Evolutionary conservation across 768 basidiomycete genomes (phyloP), one percentile per base, ranked within the genome.

Genomic region (Pleurotus salmoneostramineus): DNA sequence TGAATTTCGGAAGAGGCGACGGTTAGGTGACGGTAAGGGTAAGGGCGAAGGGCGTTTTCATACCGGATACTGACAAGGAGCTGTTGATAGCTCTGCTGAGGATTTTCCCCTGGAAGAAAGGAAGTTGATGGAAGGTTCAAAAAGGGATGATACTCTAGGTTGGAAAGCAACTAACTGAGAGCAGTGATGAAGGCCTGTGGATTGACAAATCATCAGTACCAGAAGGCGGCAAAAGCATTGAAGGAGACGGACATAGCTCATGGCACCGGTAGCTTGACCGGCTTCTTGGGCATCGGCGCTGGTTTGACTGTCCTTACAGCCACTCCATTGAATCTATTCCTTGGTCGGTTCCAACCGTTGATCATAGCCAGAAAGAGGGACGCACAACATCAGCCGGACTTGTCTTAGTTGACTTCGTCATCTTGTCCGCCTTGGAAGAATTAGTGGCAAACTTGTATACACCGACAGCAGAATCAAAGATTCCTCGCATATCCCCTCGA

Each of bases 361-460:
- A n/a, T 4, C 42, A 31, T 33, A 27, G 14, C 58, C 44, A 27
- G 35, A 36, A 45, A 34, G 17, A 36, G 45, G 10, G 47, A 78
- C 89, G 60, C 66, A 93, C 92, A 12, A 88, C 91, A 69, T 98
- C 96, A 17, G 94, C 95, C 6, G 85, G 79, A 62, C 90, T 89
- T 1, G 91, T 85, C 70, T 82, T 87, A 3, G 88, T 88, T 10
- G 76, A 78, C 60, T 74, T 85, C 0, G 87, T 69, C 56, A 77
- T 73, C 59, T 85, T 74, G 5, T 83, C 81, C 0, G 90, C 91
- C 64, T 88, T 88, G 58, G 75, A 76, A 42, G 71, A 75, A 10
- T 88, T 90, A 12, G 88, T 83, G 8, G 91, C 87, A 1, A 82
- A 80, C 68, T 91, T 93, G 52, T 94, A 71, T 35, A 98, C 65